Base-by-base conservation (phyloP, 495 filamentous ascomycete species). In the Lineolata rhizophorae region DNA sequence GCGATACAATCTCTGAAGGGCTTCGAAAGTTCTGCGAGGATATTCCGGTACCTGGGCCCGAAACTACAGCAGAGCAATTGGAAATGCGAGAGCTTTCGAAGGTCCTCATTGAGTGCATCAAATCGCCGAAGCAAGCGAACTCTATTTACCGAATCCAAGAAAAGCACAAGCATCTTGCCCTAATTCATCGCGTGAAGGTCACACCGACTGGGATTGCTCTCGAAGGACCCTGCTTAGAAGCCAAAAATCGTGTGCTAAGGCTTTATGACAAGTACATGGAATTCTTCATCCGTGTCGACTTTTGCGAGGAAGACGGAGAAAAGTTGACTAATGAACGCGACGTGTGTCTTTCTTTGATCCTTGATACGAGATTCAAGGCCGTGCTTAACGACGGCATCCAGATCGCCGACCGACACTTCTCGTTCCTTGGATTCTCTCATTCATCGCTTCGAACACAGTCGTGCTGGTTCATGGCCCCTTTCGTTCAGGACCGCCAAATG, bases 351-450 rank as follows among this genome's bases (percentile, higher is more conserved):
- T 54, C 70, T 2, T 21, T 30, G 0, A 57, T 82, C 12, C 70
- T 65, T 39, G 40, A 56, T 2, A 32, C 32, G 0, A 61, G 76
- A 21, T 82, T 74, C 53, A 67, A 64, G 30, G 31, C 36, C 0
- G 51, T 79, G 2, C 48, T 81, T 11, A 35, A 55, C 22, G n/a
- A 52, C 1, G 65, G 63, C 0, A 62, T 85, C 18, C 45, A 50
- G 3, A 67, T 87, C 25, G 74, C 62, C 10, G 76, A 70, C 3
- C 60, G 71, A 8, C 30, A 40, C 0, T 90, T 69, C 43, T 45
- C 49, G 4, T 85, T 85, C 42, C 54, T 85, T 1, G 80, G 79
- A 1, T 90, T 84, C 44, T 84, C 77, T 0, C 76, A 82, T 46
- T 83, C 76, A 0, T 81, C 76, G 0, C 56, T 90, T 18, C 57